Evolutionary conservation across 352 stramenopile species (phyloP), one percentile per base, ranked within the genome.

Genomic region (Globisporangium irregulare): DNA sequence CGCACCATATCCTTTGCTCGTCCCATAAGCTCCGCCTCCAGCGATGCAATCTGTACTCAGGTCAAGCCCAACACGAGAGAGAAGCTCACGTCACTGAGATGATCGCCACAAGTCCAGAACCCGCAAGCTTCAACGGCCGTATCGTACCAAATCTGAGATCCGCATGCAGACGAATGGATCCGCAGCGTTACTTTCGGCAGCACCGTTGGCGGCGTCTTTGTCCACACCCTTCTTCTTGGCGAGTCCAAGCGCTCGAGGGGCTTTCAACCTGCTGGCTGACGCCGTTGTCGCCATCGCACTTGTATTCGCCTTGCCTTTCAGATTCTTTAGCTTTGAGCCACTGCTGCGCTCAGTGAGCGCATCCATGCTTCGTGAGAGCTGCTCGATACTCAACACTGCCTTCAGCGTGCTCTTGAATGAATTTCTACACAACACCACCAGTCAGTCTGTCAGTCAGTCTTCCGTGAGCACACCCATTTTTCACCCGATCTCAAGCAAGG

Each of bases 1-100:
- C 70, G 38, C 70, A 80, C 77, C 77, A 84, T 69, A n/a, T 84
- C 75, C 12, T 76, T 69, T 27, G 73, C 63, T 51, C 74, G 73
- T 0, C 75, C 74, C 36, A 71, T 34, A 20, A 84, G 41, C 59
- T 84, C 75, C 1, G 68, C 69, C 62, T 83, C 74, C 50, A 81
- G 51, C 8, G 29, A 64, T 38, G 73, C 67, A 32, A 81, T 66
- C 74, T 83, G 38, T n/a, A 8, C 51, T 24, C 48, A 38, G 12
- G 2, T 6, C 15, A 61, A 20, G 18, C 27, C 29, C 14, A 25
- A 18, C 56, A 51, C 43, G 20, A 24, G 18, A 10, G 20, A 24
- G 18, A 10, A 12, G 43, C 0, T 51, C 43, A 34, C 24, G 53
- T 22, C 53, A 58, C n/a, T 34, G 15, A 38, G 15, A 22, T n/a